A percentile compares a stretch with the other conserved stretches of the same genome.
phyloP scores from a whole-genome alignment of 2,329 filamentous ascomycete species.

The Aureobasidium sp. region DNA sequence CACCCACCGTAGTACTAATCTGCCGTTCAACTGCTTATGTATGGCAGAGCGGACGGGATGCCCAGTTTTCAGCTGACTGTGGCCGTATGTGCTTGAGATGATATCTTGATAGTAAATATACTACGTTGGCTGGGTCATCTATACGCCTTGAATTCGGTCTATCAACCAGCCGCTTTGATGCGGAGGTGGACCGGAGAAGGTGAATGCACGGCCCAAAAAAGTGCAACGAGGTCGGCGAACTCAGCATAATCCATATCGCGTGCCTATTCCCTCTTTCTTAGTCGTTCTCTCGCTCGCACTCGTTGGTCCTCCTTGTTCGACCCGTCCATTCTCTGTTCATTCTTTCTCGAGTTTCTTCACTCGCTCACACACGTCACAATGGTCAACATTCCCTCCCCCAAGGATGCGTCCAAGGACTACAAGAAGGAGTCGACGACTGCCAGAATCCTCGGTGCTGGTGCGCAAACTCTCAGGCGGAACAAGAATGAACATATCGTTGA shows the following conservation, averaged over 20 bases:
- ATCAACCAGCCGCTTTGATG: not conserved
- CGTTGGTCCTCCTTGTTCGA: not conserved
- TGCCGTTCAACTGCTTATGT: too few species aligned
- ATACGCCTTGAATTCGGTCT: too few species aligned
- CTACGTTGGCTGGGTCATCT: too few species aligned
- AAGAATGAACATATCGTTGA: slow-evolving; percentile 2
- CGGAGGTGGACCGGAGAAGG: slow-evolving; percentile 4
- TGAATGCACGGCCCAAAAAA: not conserved
- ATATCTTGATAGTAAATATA: too few species aligned
- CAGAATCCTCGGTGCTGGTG: slow-evolving; percentile 86
- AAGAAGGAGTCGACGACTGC: slow-evolving; percentile 87
- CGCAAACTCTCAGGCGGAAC: slow-evolving; percentile 12
- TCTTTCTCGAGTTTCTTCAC: not conserved
- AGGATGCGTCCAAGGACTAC: slow-evolving; percentile 43
- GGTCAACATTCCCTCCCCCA: slow-evolving; percentile 19
- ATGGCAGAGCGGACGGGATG: too few species aligned
- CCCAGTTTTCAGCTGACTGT: too few species aligned
- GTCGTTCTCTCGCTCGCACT: not conserved
- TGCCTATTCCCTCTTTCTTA: not conserved
- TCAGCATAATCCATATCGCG: slow-evolving; percentile 5
- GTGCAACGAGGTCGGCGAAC: not conserved
- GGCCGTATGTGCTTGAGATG: too few species aligned
- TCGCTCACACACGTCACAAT: not conserved
- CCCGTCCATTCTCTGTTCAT: not conserved
- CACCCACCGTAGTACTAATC: too few species aligned